Evolutionary conservation across 2,329 filamentous ascomycete species (phyloP).

Genomic region (Cadophora luteo-olivacea): DNA sequence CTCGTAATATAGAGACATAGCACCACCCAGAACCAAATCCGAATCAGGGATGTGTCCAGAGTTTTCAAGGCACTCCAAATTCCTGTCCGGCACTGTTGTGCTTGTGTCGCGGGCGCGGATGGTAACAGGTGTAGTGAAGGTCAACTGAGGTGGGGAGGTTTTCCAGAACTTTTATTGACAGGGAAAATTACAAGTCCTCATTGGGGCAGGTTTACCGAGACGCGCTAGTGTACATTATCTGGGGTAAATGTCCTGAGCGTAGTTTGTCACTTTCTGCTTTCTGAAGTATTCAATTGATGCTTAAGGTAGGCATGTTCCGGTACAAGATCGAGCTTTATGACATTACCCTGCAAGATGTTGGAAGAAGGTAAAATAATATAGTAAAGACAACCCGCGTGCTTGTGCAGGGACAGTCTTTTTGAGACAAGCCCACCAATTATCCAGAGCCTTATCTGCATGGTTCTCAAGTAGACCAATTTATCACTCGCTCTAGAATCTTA

Average conservation of each 20-base stretch:
- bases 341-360: too few relatives aligned
- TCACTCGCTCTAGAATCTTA: background rate
- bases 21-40: conserved; percentile 8
- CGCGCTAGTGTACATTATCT: background rate
- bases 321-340: too few relatives aligned
- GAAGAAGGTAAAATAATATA: background rate
- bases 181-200: background rate
- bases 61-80: background rate
- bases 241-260: background rate
- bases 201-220: background rate
- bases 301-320: too few relatives aligned
- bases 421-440: background rate
- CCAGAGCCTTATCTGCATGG: conserved; percentile 1
- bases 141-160: background rate
- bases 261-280: background rate
- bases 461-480: background rate
- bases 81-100: background rate
- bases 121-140: background rate
- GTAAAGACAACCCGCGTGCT: background rate
- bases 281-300: too few relatives aligned
- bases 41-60: too few relatives aligned
- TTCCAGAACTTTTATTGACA: background rate
- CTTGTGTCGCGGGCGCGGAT: background rate
- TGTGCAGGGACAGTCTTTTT: background rate
- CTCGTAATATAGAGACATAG: conserved; percentile 96